Base-by-base conservation (phyloP, 2,329 filamentous ascomycete species). In the Chaetomiaceae sp. region DNA sequence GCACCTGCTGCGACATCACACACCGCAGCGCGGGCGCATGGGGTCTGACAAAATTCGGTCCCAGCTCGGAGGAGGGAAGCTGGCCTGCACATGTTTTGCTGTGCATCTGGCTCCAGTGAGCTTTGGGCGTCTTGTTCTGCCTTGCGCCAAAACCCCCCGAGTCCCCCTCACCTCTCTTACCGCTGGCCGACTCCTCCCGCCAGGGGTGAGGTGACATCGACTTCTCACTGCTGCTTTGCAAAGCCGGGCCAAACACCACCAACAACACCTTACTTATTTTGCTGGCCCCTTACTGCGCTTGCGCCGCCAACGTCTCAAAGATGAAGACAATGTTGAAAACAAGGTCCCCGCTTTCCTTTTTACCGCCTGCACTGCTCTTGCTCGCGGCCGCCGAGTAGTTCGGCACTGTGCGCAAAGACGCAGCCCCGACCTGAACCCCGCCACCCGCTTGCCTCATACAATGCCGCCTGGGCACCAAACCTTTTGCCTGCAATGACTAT, bases 291-390 rank as follows among this genome's bases (percentile, higher is more conserved):
- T n/a, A 37, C 50, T 48, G 53, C 54, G 17, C 49, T 37, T 45
- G 54, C 42, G 27, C 36, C 47, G 55, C 39, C 55, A 36, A 25
- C 46, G 33, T 25, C 43, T n/a, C 39, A 50, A 56, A 54, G 45
- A 64, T 64, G 61, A 64, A 62, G 56, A 62, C 61, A 48, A 63
- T 63, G 59, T 43, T 62, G 22, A 64, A 64, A 53, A 57, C 62
- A 62, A 64, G 62, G 62, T 64, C 58, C 45, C 57, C 48, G 27
- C 45, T 51, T 59, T 56, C n/a, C 14, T 14, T 20, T 58, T 53
- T 44, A n/a, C 45, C 39, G 17, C 48, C 36, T 27, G 29, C 40
- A 25, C 36, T 42, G 51, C 23, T 22, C 27, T 5, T 19, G 12
- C 23, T 47, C 49, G 31, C 44, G 53, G 40, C 42, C 39, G 53